Evolutionary conservation across 345 rosid genomes (phyloP), one percentile per base, ranked within the genome.

Genomic region (Geranium brycei): DNA sequence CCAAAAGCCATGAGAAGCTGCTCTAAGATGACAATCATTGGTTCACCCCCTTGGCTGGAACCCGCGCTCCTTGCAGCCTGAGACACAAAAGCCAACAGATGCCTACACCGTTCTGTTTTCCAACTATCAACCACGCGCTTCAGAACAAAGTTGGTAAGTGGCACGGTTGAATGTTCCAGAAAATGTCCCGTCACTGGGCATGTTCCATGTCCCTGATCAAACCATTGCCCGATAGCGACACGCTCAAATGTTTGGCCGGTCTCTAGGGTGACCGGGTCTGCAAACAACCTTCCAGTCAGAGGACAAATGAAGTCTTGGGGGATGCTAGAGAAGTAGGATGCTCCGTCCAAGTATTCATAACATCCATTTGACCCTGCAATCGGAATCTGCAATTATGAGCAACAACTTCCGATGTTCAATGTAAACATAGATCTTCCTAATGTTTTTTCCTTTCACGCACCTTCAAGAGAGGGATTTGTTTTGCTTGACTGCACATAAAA

Each of bases 211-310:
- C 88, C 88, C 75, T 69, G 69, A 31, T 83, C 69, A 69, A 86
- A 69, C 87, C 87, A 83, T 62, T 83, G 74, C 55, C 57, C 64
- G 66, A 86, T 78, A 60, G 85, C 87, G 68, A 60, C 77, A 51
- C 77, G 67, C 70, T 86, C 91, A 62, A 78, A 80, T 31, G 87
- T 83, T 59, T 83, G 82, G 57, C 91, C 88, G 19, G 88, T 83
- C 71, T 78, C 85, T 58, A 83, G 65, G 53, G 88, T 83, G 70
- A 86, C 88, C 1, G 87, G 91, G 51, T 86, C 83, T 65, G 79
- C 82, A 62, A 82, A 77, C 51, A 86, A 58, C 65, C 68, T 59
- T 40, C 88, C 81, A 19, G 81, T 80, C 19, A 86, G 74, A 7
- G 87, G 88, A 64, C 91, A 86, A 31, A 76, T 53, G 14, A 83